Conservation (phyloP, 1,284 basidiomycete species). For the Taiwanofungus camphoratus region DNA sequence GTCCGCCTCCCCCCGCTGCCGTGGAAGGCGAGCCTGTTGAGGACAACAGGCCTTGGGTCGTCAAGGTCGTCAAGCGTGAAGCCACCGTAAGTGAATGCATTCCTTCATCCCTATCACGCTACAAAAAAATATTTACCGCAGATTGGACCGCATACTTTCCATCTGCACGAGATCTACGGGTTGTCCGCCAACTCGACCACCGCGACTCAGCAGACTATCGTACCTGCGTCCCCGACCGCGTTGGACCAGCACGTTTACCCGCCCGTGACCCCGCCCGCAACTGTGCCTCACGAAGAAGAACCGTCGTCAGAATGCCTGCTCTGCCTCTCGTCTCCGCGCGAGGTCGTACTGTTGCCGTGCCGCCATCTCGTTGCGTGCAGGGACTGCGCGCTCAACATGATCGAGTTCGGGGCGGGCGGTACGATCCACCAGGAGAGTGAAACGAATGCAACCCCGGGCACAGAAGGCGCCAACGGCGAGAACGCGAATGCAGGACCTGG, state of each 20-base stretch:
- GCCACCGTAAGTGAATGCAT: conserved; percentile 50
- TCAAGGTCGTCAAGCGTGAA: conserved; percentile 85
- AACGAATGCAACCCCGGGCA: conserved; percentile 14
- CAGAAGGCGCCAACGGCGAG: conserved; percentile 13
- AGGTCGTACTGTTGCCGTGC: conserved; percentile 87
- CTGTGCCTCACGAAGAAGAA: conserved; percentile 52
- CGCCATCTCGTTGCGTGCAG: conserved; percentile 88
- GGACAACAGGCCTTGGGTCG: conserved; percentile 70
- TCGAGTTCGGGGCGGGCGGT: conserved; percentile 90
- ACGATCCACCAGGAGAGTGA: conserved; percentile 61
- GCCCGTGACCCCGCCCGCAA: conserved; percentile 40
- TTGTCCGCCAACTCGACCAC: conserved; percentile 57
- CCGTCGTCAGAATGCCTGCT: conserved; percentile 84
- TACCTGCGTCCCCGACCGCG: conserved; percentile 30
- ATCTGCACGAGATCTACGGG: conserved; percentile 89
- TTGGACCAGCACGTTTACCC: conserved; percentile 21
- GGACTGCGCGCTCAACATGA: conserved; percentile 90
- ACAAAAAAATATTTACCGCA: conserved; percentile 19
- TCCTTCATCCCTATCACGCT: neutral
- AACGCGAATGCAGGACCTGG: conserved; percentile 14
- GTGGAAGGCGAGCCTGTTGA: conserved; percentile 28
- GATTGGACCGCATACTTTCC: conserved; percentile 88
- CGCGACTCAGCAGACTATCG: conserved; percentile 33
- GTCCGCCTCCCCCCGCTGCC: conserved; percentile 29
- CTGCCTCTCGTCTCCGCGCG: conserved; percentile 79